Percentiles rank a stretch among this genome's conserved stretches.
These are phyloP conservation scores for Punctularia strigosozonata DNA, from an alignment of 768 basidiomycete species.

Conservation along the genomic window DNA sequence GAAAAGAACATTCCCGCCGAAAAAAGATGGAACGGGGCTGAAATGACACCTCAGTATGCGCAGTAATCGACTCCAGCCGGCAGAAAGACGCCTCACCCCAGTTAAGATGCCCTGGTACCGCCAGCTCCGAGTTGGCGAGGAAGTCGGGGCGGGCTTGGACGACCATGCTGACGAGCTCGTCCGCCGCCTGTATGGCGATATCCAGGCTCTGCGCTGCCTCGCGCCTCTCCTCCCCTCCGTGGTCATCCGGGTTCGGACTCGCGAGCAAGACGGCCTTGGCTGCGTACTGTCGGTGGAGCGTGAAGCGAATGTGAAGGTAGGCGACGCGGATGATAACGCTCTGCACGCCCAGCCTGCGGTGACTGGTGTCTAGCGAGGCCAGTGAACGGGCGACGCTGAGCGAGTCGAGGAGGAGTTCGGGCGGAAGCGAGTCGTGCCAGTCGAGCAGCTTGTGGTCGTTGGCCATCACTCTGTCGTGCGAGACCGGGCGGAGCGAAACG, in stretches of 20 bases:
- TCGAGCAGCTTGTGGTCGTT: constrained; percentile 61
- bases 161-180: constrained; percentile 68
- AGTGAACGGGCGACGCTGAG: constrained; percentile 62
- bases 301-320: constrained; percentile 76
- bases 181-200: constrained; percentile 65
- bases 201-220: constrained; percentile 52
- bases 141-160: constrained; percentile 70
- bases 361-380: constrained; percentile 45
- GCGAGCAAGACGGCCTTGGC: constrained; percentile 18
- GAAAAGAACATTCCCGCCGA: constrained; percentile 86
- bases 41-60: no score
- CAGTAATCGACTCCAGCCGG: no score
- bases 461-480: constrained; percentile 60
- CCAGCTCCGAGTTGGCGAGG: constrained; percentile 51
- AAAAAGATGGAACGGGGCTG: constrained; percentile 75
- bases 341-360: constrained; percentile 64
- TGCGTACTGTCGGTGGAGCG: constrained; percentile 72
- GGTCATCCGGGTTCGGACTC: no score
- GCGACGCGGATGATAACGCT: constrained; percentile 71
- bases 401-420: constrained; percentile 67
- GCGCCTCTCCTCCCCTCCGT: no score
- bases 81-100: no score
- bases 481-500: constrained; percentile 60
- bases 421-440: constrained; percentile 71
- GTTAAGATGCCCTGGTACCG: constrained; percentile 74